Evolutionary conservation across 306 rosid species (phyloP).

Genomic region (Alnus rubra): DNA sequence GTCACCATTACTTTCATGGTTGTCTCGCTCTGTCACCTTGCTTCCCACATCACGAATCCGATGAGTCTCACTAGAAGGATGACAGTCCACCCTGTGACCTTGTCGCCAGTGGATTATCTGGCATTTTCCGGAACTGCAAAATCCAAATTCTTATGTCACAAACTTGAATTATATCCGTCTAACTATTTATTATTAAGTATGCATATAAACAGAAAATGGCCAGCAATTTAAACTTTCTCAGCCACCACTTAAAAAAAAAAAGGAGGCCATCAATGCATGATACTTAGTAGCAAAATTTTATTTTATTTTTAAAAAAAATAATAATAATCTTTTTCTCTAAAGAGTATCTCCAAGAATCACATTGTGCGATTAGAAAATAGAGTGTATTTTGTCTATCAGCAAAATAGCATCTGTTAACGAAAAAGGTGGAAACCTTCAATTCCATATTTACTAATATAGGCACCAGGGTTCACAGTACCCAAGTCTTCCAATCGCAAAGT

Average conservation of each 20-base stretch:
- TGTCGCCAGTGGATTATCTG: conserved; percentile 93
- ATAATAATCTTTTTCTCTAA: not conserved
- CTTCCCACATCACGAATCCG: conserved; percentile 26
- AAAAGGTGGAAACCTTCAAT: not conserved
- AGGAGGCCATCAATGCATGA: not conserved
- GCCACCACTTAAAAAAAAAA: conserved; percentile 3
- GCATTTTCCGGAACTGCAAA: conserved; percentile 80
- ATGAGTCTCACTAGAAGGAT: conserved; percentile 41
- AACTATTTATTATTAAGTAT: not conserved
- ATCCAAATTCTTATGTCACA: conserved; percentile 22
- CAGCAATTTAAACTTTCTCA: not conserved
- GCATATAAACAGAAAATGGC: not conserved
- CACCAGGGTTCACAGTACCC: not conserved
- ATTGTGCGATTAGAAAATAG: not conserved
- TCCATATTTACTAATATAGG: not conserved
- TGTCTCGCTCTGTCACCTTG: conserved; percentile 39
- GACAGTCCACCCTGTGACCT: conserved; percentile 89
- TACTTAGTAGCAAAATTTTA: not conserved
- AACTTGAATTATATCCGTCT: not conserved
- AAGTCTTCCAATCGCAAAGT: not conserved
- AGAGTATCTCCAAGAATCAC: not conserved
- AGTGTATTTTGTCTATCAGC: not conserved
- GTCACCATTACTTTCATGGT: conserved; percentile 29
- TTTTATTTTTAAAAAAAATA: not conserved
- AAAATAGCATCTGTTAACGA: not conserved